A percentile compares a stretch with the other conserved stretches of the same genome.
Conservation (phyloP, 1,139 yeast species). For the Debaryomycetaceae sp. region DNA sequence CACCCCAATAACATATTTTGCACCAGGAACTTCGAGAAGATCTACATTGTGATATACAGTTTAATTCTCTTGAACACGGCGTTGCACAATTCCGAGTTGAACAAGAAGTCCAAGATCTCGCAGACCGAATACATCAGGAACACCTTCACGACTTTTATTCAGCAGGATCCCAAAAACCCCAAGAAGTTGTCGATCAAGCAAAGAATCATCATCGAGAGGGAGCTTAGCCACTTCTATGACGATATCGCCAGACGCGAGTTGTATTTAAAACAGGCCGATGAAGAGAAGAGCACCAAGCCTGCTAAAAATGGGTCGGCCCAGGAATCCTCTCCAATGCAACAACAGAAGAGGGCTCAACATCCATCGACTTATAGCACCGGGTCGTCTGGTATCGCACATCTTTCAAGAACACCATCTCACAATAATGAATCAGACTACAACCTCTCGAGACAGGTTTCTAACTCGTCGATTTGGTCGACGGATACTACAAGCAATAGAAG, state of each 20-base stretch:
- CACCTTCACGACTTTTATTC: constrained; percentile 46
- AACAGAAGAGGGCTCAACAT: background rate
- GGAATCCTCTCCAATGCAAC: background rate
- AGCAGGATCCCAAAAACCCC: constrained; percentile 29
- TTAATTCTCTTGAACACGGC: constrained; percentile 72
- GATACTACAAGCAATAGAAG: constrained; percentile 27
- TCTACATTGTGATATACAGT: constrained; percentile 72
- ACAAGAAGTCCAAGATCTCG: constrained; percentile 38
- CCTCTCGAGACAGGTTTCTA: constrained; percentile 30
- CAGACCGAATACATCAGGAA: constrained; percentile 54
- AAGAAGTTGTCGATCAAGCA: constrained; percentile 36
- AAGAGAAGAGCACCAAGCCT: background rate
- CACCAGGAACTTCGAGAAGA: constrained; percentile 54
- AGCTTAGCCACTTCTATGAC: constrained; percentile 40
- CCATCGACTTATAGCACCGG: background rate
- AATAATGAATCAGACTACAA: constrained; percentile 6
- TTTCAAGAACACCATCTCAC: background rate
- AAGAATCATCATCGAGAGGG: constrained; percentile 41
- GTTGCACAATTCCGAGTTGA: constrained; percentile 50
- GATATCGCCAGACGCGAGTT: constrained; percentile 37
- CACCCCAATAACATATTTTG: constrained; percentile 49
- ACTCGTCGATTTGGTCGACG: constrained; percentile 38
- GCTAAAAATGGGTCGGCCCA: background rate
- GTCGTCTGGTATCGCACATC: background rate
- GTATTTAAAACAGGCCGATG: constrained; percentile 33